Percentiles rank a stretch among this genome's conserved stretches.
These are phyloP conservation scores for Colletotrichum sublineola DNA, from an alignment of 2,329 filamentous ascomycete genomes.

Conservation along the genomic window DNA sequence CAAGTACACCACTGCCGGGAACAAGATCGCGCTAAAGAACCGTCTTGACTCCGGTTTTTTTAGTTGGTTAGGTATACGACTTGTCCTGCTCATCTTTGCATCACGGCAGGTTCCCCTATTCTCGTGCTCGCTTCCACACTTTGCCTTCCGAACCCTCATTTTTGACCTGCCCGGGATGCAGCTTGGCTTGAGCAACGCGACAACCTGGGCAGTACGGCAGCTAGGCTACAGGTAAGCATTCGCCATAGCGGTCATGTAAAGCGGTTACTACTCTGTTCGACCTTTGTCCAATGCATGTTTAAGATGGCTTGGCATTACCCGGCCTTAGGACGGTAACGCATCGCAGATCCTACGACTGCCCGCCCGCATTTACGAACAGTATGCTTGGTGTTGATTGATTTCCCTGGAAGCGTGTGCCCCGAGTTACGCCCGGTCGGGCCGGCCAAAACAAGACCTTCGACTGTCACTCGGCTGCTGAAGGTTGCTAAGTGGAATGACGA, in stretches of 20 bases:
- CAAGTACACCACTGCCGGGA: not conserved
- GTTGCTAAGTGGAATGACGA: slow-evolving; percentile 17
- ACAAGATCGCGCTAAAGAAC: not conserved
- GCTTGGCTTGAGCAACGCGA: not conserved
- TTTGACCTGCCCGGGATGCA: slow-evolving; percentile 18
- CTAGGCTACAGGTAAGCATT: slow-evolving; percentile 26
- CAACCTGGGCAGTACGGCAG: slow-evolving; percentile 9
- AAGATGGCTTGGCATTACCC: slow-evolving; percentile 23
- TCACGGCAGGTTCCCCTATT: not conserved
- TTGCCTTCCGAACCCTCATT: slow-evolving; percentile 9
- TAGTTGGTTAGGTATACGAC: not conserved
- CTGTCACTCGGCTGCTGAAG: not conserved
- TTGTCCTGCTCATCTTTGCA: not conserved
- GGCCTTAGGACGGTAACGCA: slow-evolving; percentile 17
- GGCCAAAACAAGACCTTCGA: slow-evolving; percentile 17
- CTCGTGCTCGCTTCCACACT: not conserved
- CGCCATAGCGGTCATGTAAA: not conserved
- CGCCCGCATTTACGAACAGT: slow-evolving; percentile 1
- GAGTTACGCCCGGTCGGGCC: slow-evolving; percentile 20
- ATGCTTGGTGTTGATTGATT: slow-evolving; percentile 2
- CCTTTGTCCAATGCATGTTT: slow-evolving; percentile 18
- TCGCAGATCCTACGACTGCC: slow-evolving; percentile 15
- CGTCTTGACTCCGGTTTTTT: not conserved
- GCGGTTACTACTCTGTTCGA: slow-evolving; percentile 11
- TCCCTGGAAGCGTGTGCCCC: slow-evolving; percentile 21